A percentile compares a stretch with the other conserved stretches of the same genome.
Conservation (phyloP, 108 stramenopile species). For the Poteriospumella lacustris region DNA sequence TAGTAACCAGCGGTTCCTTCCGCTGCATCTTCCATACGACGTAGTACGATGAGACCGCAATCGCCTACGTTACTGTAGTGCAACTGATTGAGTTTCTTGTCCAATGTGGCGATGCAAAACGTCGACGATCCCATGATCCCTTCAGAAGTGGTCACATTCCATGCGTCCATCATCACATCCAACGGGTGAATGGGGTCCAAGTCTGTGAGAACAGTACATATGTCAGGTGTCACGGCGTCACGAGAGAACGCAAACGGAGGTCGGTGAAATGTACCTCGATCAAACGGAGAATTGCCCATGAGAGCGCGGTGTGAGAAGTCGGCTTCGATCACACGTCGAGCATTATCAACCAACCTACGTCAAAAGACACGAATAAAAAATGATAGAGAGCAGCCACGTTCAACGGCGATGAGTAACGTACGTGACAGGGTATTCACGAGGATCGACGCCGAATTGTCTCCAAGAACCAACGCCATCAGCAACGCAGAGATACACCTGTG, state of each 20-base stretch:
- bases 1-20: no score
- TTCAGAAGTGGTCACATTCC: conserved; percentile 56
- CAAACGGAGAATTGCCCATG: background rate
- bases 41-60: conserved; percentile 84
- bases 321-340: conserved; percentile 9
- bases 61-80: conserved; percentile 90
- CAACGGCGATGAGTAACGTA: no score
- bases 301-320: background rate
- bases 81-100: conserved; percentile 77
- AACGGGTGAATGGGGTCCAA: conserved; percentile 30
- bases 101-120: conserved; percentile 80
- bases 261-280: background rate
- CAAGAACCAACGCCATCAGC: conserved; percentile 95
- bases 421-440: conserved; percentile 79
- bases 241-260: no score
- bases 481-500: conserved; percentile 79
- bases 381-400: conserved; percentile 33
- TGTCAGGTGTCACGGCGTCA: no score
- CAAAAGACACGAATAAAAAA: conserved; percentile 14
- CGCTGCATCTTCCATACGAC: no score
- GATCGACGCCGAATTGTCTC: conserved; percentile 87
- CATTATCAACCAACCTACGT: conserved; percentile 16
- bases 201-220: no score
- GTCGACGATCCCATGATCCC: conserved; percentile 78
- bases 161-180: conserved; percentile 49